Conservation (phyloP, 192 early-diverging fungal genomes). For the Hyaloraphidium curvatum region DNA sequence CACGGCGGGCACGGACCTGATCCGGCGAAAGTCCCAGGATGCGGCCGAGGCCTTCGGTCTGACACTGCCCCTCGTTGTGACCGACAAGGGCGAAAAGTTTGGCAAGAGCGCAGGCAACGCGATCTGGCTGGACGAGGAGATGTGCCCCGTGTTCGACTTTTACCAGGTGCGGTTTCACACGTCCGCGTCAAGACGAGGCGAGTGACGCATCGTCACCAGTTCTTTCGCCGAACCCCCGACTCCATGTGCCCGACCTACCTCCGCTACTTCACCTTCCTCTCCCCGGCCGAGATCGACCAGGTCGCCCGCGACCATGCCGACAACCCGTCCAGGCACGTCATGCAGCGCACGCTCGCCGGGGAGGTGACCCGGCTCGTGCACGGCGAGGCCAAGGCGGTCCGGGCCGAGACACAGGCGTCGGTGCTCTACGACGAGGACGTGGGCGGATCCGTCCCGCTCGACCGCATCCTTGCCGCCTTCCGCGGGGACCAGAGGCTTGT, state of each 20-base stretch:
- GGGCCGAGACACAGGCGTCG: too few species aligned
- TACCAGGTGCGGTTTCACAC: slow-evolving; percentile 49
- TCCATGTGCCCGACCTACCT: slow-evolving; percentile 55
- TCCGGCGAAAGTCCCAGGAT: slow-evolving; percentile 34
- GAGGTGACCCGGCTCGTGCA: background rate
- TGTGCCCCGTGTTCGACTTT: slow-evolving; percentile 69
- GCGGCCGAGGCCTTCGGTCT: slow-evolving; percentile 47
- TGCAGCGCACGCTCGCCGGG: background rate
- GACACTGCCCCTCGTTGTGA: slow-evolving; percentile 72
- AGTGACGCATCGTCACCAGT: slow-evolving; percentile 19
- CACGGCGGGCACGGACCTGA: slow-evolving; percentile 76
- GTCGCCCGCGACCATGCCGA: too few species aligned
- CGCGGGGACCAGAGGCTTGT: background rate
- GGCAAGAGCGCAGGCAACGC: slow-evolving; percentile 94
- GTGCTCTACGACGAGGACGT: too few species aligned
- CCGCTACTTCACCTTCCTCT: slow-evolving; percentile 63
- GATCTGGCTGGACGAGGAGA: slow-evolving; percentile 68
- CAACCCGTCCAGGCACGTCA: too few species aligned
- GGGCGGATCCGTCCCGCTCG: background rate
- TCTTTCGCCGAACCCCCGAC: slow-evolving; percentile 72
- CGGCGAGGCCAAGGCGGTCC: too few species aligned
- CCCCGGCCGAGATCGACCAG: slow-evolving; percentile 30
- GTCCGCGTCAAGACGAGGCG: background rate
- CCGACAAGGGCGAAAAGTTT: slow-evolving; percentile 84
- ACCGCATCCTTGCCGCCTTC: background rate